Evolutionary conservation across 139 green algal species (phyloP), one percentile per base, ranked within the genome.

Genomic region (Tetradesmus obliquus): DNA sequence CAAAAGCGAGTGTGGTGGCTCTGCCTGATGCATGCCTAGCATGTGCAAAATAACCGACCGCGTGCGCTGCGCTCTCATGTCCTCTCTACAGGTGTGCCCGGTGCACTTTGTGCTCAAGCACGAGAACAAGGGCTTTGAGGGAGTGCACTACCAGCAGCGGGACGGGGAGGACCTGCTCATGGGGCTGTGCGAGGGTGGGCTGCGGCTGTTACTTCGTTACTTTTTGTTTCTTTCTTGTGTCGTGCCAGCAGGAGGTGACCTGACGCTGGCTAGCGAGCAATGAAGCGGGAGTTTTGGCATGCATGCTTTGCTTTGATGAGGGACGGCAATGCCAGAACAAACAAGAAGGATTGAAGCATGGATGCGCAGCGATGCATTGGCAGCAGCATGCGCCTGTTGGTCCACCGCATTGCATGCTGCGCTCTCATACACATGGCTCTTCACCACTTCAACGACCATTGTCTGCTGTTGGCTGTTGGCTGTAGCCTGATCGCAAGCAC

Each of bases 81-180:
- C 9, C 2, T 15, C 1, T n/a, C 9, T 51, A 15, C 55, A 20
- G 55, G 12, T 57, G 55, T 86, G 81, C 53, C 5, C 81, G 5
- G 20, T 58, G 53, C 54, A 69, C 53, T 86, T 32, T 19, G 19
- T 54, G 1, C 53, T 86, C 51, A 86, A 51, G 53, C 81, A 86
- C 32, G 81, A 57, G 20, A 86, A 86, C 81, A 86, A 60, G 53
- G 81, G 81, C 54, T 60, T 86, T 69, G 81, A 86, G 54, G 81
- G 81, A 6, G 20, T 86, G 24, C 54, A 60, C 53, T 86, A 71
- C 54, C 54, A 69, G 51, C 24, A 86, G 81, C 32, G 53, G 5
- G 81, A 55, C 5, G 32, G 32, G 7, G 54, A 54, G 19, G 32
- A 55, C 3, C n/a, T 55, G 81, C 53, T 86, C 24, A 17, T 86